Conservation (phyloP, 2,329 filamentous ascomycete species). For the Dactylellina haptotyla region DNA sequence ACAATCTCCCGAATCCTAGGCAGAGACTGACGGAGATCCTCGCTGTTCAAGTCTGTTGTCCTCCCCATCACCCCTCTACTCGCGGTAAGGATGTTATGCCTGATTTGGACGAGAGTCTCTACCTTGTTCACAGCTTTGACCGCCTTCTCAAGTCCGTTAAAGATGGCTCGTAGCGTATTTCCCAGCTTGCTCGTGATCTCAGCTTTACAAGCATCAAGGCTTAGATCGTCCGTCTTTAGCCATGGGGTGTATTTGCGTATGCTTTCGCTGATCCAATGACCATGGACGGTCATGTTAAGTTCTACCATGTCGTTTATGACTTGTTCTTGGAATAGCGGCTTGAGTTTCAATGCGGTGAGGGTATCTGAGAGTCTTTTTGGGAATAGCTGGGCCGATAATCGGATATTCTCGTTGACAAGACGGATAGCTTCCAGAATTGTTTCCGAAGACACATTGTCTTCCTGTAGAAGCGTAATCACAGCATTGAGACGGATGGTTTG, state of each 20-base stretch:
- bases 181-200: conserved; percentile 61
- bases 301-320: conserved; percentile 67
- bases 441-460: conserved; percentile 60
- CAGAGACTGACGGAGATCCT: conserved; percentile 39
- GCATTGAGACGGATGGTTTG: conserved; percentile 68
- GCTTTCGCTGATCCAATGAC: conserved; percentile 70
- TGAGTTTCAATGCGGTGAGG: conserved; percentile 67
- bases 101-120: conserved; percentile 54
- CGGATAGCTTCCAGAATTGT: conserved; percentile 67
- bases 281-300: conserved; percentile 69
- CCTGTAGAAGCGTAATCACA: conserved; percentile 64
- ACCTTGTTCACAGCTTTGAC: conserved; percentile 55
- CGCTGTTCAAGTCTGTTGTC: conserved; percentile 39
- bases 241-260: conserved; percentile 74
- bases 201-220: conserved; percentile 58
- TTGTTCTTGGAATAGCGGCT: conserved; percentile 68
- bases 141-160: conserved; percentile 54
- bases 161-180: conserved; percentile 62
- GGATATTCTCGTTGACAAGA: conserved; percentile 70
- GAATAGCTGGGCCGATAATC: conserved; percentile 67
- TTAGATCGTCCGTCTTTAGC: conserved; percentile 69
- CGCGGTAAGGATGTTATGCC: conserved; percentile 52
- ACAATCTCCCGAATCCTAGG: conserved; percentile 43
- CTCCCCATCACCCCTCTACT: conserved; percentile 35
- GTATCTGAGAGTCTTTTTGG: conserved; percentile 69